Evolutionary conservation across 768 basidiomycete species (phyloP).

Genomic region (Mycena indigotica): DNA sequence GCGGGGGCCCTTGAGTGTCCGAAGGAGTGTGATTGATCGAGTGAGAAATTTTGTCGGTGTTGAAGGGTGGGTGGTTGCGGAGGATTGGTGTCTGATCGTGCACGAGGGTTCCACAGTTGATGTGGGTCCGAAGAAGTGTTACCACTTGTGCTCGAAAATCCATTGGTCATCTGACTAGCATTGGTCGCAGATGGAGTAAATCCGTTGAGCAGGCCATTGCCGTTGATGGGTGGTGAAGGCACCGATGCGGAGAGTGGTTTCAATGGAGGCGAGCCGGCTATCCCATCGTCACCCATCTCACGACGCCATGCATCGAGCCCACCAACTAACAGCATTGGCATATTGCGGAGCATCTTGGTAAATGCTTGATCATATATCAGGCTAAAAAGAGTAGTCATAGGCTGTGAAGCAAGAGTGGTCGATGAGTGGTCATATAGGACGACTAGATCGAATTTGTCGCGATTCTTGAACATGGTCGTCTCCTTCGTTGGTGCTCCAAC

Average conservation of each 20-base stretch:
- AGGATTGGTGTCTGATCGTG: constrained; percentile 27
- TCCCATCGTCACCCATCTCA: constrained; percentile 49
- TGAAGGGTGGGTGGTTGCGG: constrained; percentile 15
- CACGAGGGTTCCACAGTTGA: constrained; percentile 33
- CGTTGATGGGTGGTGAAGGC: background rate
- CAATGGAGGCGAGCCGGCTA: constrained; percentile 28
- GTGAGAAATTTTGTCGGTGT: constrained; percentile 37
- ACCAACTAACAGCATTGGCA: constrained; percentile 83
- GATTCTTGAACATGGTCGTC: constrained; percentile 73
- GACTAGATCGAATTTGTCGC: constrained; percentile 87
- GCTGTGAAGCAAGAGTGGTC: constrained; percentile 47
- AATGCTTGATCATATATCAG: constrained; percentile 78
- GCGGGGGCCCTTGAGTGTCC: constrained; percentile 51
- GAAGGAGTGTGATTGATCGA: constrained; percentile 43
- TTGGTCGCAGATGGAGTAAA: constrained; percentile 8
- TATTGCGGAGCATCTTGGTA: constrained; percentile 66
- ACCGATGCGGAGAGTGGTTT: constrained; percentile 23
- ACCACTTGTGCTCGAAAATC: constrained; percentile 7
- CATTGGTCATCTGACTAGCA: constrained; percentile 20
- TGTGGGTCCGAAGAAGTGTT: constrained; percentile 22
- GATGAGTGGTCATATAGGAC: constrained; percentile 80
- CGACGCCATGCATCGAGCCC: constrained; percentile 82
- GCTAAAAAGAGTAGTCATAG: constrained; percentile 58
- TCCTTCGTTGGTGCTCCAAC: constrained; percentile 71
- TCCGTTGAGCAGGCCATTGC: constrained; percentile 10